Conservation (phyloP, 2,329 filamentous ascomycete genomes). For the Neofusicoccum ribis region DNA sequence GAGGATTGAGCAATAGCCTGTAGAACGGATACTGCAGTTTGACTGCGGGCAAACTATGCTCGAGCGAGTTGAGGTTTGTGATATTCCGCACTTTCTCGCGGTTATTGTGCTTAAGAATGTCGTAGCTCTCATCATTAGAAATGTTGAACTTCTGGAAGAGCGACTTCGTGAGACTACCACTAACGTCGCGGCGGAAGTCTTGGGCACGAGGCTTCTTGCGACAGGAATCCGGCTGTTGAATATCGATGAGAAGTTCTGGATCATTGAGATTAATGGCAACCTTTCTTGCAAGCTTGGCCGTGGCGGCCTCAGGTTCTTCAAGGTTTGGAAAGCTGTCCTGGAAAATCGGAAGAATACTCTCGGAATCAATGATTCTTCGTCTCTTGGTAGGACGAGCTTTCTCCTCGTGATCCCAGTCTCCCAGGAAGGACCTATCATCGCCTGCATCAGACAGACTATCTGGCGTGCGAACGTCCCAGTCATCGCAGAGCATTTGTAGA, state of each 20-base stretch:
- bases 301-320: conserved; percentile 76
- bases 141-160: conserved; percentile 87
- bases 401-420: conserved; percentile 37
- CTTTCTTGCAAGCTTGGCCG: conserved; percentile 71
- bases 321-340: conserved; percentile 64
- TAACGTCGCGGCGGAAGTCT: conserved; percentile 66
- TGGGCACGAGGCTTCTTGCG: conserved; percentile 58
- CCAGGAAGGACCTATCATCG: conserved; percentile 20
- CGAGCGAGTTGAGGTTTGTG: conserved; percentile 85
- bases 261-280: conserved; percentile 87
- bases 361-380: conserved; percentile 53
- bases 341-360: conserved; percentile 35
- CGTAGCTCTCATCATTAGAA: conserved; percentile 94
- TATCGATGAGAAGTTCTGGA: conserved; percentile 79
- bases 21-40: conserved; percentile 96
- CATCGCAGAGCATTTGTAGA: conserved; percentile 79
- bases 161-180: conserved; percentile 69
- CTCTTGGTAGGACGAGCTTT: conserved; percentile 59
- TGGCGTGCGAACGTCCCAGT: conserved; percentile 68
- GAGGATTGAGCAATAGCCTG: conserved; percentile 73
- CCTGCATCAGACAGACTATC: conserved; percentile 32
- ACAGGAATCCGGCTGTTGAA: conserved; percentile 64
- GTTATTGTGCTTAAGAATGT: conserved; percentile 93
- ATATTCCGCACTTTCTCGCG: conserved; percentile 87
- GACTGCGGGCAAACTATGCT: conserved; percentile 89